Conservation (phyloP, 495 filamentous ascomycete species). For the Parachaetomium inaequale region DNA sequence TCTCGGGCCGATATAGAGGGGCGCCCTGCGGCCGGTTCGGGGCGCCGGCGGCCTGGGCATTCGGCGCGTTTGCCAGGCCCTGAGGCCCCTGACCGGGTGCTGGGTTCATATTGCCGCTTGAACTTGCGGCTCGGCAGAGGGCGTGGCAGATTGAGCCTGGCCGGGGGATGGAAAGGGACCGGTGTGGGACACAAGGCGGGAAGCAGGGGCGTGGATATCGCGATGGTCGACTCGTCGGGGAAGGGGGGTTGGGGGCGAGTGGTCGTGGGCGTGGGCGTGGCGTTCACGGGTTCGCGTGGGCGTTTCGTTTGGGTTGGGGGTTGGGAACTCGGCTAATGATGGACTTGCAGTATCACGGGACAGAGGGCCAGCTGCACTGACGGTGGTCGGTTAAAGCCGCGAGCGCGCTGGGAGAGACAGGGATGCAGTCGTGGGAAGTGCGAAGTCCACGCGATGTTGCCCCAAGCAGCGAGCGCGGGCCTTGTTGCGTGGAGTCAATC, state of each 20-base stretch:
- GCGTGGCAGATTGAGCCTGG: not conserved
- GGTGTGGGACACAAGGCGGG: not conserved
- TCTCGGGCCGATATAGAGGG: slow-evolving; percentile 43
- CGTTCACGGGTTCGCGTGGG: not conserved
- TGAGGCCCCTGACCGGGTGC: slow-evolving; percentile 32
- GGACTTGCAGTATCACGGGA: not conserved
- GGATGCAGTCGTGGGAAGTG: not conserved
- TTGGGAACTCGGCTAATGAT: not conserved
- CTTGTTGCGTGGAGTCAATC: not conserved
- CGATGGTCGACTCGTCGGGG: not conserved
- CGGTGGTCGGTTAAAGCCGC: not conserved
- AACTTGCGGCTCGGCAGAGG: slow-evolving; percentile 15
- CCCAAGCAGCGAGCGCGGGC: no score
- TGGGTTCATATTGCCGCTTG: slow-evolving; percentile 39
- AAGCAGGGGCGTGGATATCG: not conserved
- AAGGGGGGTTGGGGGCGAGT: not conserved
- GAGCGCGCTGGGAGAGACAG: not conserved
- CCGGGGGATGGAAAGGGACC: not conserved
- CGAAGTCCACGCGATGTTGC: no score
- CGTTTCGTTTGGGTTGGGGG: no score
- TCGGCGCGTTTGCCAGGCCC: slow-evolving; percentile 20
- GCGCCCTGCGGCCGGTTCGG: slow-evolving; percentile 11
- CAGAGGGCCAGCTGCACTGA: not conserved
- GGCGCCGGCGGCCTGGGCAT: slow-evolving; percentile 11
- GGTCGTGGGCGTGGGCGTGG: not conserved